Base-by-base conservation (phyloP, 176 grass and related monocot species). In the Zea mays region DNA sequence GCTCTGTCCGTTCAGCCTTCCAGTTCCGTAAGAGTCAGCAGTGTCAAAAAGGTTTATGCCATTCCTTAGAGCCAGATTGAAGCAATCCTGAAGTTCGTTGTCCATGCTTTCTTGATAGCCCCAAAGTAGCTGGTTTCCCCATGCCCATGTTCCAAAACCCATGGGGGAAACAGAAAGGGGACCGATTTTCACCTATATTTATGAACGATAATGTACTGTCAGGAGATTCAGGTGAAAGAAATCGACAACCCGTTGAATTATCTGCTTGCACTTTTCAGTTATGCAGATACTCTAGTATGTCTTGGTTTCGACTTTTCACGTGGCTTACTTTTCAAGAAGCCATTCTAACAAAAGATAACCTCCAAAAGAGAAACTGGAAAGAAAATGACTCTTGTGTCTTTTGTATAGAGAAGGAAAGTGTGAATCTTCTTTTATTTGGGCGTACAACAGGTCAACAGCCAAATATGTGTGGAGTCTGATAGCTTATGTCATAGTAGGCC, bases 91-190 rank as follows among this genome's bases (percentile, higher is more conserved):
- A 64, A 98, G 84, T 51, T 80, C 85, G n/a, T 1, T 71, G 67
- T 98, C 85, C 92, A 98, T 95, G 51, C 81, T 89, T 85, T 98
- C 87, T 83, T 91, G 78, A 77, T 98, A 98, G 9, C 89, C 92
- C 96, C 96, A 98, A 3, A 95, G 87, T 11, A 95, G 67, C 63
- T 98, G 87, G 65, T 98, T 98, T 76, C 92, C 91, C 91, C 95
- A 92, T 11, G 95, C 95, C 95, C 95, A 98, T 21, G 95, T 98
- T 67, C 95, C 91, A 73, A 98, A 92, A 80, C 91, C 95, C 95
- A 94, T 98, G 8, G 91, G 92, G 35, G 91, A 92, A 49, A 94
- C 83, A 47, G 65, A 90, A 44, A 90, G 55, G 27, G 95, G 80
- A 8, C 95, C 91, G 38, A 98, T 40, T 81, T 94, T 98, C 82